These are phyloP conservation scores for Aureobasidium leucospermi DNA, from an alignment of 2,329 filamentous ascomycete species.

Conservation along the genomic window DNA sequence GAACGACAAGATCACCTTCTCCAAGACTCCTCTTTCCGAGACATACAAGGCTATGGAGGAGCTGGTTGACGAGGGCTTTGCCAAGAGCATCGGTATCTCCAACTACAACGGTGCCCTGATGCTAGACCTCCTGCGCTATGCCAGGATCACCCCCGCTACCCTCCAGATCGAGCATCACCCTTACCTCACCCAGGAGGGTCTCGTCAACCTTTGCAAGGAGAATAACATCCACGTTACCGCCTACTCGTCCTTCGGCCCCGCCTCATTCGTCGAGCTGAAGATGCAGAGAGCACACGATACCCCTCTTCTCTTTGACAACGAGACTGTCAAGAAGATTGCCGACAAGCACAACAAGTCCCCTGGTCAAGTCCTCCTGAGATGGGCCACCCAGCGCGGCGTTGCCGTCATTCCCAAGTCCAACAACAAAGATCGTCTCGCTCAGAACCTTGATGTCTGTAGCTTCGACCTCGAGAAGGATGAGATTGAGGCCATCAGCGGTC, in stretches of 20 bases:
- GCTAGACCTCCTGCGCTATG: slow-evolving; percentile 73
- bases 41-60: slow-evolving; percentile 77
- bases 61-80: slow-evolving; percentile 61
- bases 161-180: slow-evolving; percentile 90
- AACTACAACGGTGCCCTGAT: slow-evolving; percentile 76
- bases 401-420: slow-evolving; percentile 78
- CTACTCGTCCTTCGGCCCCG: slow-evolving; percentile 77
- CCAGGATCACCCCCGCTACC: slow-evolving; percentile 63
- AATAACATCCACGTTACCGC: slow-evolving; percentile 70
- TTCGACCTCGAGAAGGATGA: slow-evolving; percentile 63
- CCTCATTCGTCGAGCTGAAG: slow-evolving; percentile 70
- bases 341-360: slow-evolving; percentile 64
- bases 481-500: slow-evolving; percentile 55
- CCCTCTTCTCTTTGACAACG: slow-evolving; percentile 64
- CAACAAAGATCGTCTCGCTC: slow-evolving; percentile 47
- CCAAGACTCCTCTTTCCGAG: slow-evolving; percentile 67
- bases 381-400: slow-evolving; percentile 75
- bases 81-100: slow-evolving; percentile 68
- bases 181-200: slow-evolving; percentile 68
- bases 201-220: slow-evolving; percentile 61
- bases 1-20: slow-evolving; percentile 54
- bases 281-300: slow-evolving; percentile 60
- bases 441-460: slow-evolving; percentile 60
- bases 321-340: slow-evolving; percentile 57
- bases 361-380: slow-evolving; percentile 76